Evolutionary conservation across 2,329 filamentous ascomycete genomes (phyloP).

Genomic region (Elsinoe perseae): DNA sequence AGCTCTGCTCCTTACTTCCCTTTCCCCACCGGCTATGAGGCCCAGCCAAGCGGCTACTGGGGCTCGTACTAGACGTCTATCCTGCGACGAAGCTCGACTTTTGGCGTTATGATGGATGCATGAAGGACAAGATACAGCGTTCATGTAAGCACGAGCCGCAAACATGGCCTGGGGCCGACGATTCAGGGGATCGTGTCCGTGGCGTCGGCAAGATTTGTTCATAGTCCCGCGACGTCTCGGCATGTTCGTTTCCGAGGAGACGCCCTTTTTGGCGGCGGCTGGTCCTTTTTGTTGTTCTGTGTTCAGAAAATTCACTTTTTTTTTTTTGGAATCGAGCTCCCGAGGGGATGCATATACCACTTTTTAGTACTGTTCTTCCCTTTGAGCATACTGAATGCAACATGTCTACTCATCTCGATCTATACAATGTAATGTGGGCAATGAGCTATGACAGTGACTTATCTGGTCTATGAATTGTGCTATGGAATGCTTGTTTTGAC

Average conservation of each 20-base stretch:
- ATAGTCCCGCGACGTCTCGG: not conserved
- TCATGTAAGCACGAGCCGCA: not conserved
- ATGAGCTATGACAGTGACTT: not conserved
- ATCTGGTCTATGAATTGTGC: no score
- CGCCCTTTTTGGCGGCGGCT: not conserved
- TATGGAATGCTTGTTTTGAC: no score
- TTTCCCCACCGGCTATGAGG: constrained; percentile 10
- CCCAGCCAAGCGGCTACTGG: constrained; percentile 9
- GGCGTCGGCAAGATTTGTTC: constrained; percentile 1
- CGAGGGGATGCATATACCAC: constrained; percentile 12
- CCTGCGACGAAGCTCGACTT: not conserved
- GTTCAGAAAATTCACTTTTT: not conserved
- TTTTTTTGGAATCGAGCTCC: not conserved
- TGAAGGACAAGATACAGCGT: not conserved
- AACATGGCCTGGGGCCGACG: not conserved
- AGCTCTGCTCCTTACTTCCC: constrained; percentile 3
- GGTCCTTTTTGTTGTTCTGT: not conserved
- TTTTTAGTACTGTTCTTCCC: constrained; percentile 8
- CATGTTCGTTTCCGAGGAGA: not conserved
- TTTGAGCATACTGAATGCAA: constrained; percentile 6
- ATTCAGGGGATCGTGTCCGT: not conserved
- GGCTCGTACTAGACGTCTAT: constrained; percentile 8
- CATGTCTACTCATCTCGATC: not conserved
- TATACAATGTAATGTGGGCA: not conserved
- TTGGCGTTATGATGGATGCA: constrained; percentile 10